Evolutionary conservation across 306 rosid species (phyloP), one percentile per base, ranked within the genome.

Genomic region (Lathyrus sativus): DNA sequence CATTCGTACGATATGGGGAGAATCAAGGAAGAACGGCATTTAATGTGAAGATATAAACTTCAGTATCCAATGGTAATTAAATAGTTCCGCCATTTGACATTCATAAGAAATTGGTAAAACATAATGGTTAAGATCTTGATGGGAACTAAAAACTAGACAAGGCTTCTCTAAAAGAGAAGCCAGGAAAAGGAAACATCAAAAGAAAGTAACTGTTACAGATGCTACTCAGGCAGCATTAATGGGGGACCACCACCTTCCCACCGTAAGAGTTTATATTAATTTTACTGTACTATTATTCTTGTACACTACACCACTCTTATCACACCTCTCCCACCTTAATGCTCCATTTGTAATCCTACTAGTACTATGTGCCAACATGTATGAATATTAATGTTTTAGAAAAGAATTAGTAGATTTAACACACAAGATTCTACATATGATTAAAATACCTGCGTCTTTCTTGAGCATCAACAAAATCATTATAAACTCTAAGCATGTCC

Each of bases 401-500:
- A 51, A 50, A 62, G 68, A 62, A 65, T 49, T 44, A 15, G 6
- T 42, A 63, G 64, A 64, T 65, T 69, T 35, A 45, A 17, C 56
- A 71, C 13, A 70, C 62, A 67, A 63, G 12, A 43, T 31, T 48
- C 56, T 38, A 69, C 7, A 42, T 46, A 29, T 63, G 62, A 29
- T 61, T 64, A 63, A 46, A 53, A 67, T 83, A 90, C 99, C 99
- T 90, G 78, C 87, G 96, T 71, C 89, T 88, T 83, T 90, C 97
- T 74, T 88, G 88, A 72, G 96, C 82, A 67, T 90, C 97, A 74
- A 93, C 67, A 63, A 90, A 90, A 73, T 61, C 78, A 71, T 88
- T 70, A 67, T 93, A 93, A 69, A 93, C 79, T 79, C 67, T 90
- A 67, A 84, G 86, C 99, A 93, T 93, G 88, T 93, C 97, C 99